Evolutionary conservation across 192 early-diverging fungal genomes (phyloP), one percentile per base, ranked within the genome.

Genomic region (Podochytrium sp.): DNA sequence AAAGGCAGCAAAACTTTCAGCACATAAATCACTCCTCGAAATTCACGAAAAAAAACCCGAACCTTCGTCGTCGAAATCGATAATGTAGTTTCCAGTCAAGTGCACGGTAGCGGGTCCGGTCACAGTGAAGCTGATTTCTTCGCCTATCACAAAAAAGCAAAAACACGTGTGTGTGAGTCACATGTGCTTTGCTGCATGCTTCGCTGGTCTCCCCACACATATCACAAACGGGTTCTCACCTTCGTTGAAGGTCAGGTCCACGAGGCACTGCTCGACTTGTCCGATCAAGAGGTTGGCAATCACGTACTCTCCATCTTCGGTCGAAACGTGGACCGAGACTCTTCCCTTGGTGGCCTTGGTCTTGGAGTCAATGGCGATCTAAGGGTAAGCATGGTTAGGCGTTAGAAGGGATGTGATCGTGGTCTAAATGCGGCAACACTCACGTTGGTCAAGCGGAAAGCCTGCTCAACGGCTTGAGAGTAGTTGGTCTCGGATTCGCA

Each of bases 281-380:
- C 89, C 93, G 3, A 91, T 85, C 10, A 84, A 90, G 71, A 97
- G 76, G 32, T 92, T 89, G 84, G 95, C 95, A 50, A 96, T 83
- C 1, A 90, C 86, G 81, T 91, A 95, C 18, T 84, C 81, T 70
- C 88, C 86, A 33, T 87, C 83, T 55, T 93, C 87, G 37, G 90
- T 86, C 2, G 82, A 89, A 65, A 96, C 79, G 27, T 81, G 64
- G 30, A 97, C 79, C 51, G 88, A 89, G 1, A 91, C 83, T 61
- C 93, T 91, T 10, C 76, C 78, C 4, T 82, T 69, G 65, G 75
- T 79, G 4, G 59, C 59, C n/a, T 75, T 80, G 42, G 80, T 72
- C 30, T 83, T 79, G 3, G 79, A 80, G 55, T 77, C 84, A 40
- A 96, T 81, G n/a, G 92, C 87, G 56, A 94, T 93, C 92, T 93